Evolutionary conservation across 2,329 filamentous ascomycete species (phyloP), one percentile per base, ranked within the genome.

Genomic region (Phoma herbarum): DNA sequence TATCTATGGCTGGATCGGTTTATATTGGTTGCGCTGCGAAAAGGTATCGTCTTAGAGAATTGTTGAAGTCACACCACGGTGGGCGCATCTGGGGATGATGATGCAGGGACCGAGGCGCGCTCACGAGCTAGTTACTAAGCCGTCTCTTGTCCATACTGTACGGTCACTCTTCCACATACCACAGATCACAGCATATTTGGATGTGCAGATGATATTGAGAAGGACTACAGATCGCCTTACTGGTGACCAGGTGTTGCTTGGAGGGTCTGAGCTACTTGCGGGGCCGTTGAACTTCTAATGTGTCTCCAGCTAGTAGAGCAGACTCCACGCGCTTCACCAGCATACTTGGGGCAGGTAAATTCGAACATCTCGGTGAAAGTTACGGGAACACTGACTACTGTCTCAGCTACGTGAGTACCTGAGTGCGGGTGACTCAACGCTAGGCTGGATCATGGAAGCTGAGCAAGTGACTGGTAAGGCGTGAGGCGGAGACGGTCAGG

Each of bases 41-140:
- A 52, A 55, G 31, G 39, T n/a, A 35, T 52, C 23, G 51, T 52
- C 20, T 33, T 53, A 51, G 61, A 60, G 60, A 50, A 49, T 56
- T 56, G 59, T 45, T 33, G 48, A 45, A 59, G 68, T 75, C 73
- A 75, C 71, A 70, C 71, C 72, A 75, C 55, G 63, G 65, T 46
- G 43, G 52, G 26, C 39, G 33, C 46, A 49, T 39, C 4, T 23
- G 11, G 11, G 5, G 11, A 22, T 11, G 18, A 42, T 41, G 43
- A 46, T 41, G 46, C 39, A 52, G 35, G 35, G 31, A 43, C 48
- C 55, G 48, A 52, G 55, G 49, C 44, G 44, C 31, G 44, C 39
- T 41, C 6, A 22, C 41, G 49, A 43, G 31, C 54, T 53, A 50
- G 29, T 49, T 53, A 49, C 56, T 50, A 59, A 59, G 56, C 50